phyloP scores from a whole-genome alignment of 2,329 filamentous ascomycete genomes.

The Cladosporium sp. region DNA sequence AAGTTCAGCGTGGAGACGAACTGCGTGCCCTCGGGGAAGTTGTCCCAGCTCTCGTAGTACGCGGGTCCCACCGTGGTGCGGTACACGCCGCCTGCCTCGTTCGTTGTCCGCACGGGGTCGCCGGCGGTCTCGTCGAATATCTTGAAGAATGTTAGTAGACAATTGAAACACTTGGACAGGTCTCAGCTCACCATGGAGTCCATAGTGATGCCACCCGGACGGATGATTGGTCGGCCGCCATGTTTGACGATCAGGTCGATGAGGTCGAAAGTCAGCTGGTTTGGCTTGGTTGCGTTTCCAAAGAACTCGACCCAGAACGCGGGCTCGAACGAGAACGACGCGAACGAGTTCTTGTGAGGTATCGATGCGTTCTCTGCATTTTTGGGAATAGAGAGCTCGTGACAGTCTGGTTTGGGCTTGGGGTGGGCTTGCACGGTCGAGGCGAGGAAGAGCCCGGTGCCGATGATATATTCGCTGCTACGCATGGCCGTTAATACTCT shows the following conservation, averaged over 20 bases:
- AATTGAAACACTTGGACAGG: too few species aligned
- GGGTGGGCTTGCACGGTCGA: constrained; percentile 1
- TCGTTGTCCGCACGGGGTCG: constrained; percentile 21
- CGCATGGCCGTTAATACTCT: background rate
- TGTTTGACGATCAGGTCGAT: constrained; percentile 23
- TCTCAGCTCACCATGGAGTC: constrained; percentile 19
- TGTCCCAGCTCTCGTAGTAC: constrained; percentile 28
- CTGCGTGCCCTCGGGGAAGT: constrained; percentile 24
- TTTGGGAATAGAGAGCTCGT: constrained; percentile 13
- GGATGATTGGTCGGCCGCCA: constrained; percentile 23
- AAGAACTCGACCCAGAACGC: constrained; percentile 30
- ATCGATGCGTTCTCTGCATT: constrained; percentile 21
- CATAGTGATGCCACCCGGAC: constrained; percentile 28
- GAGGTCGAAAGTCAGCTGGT: constrained; percentile 23
- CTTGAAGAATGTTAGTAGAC: background rate
- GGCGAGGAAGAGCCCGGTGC: background rate
- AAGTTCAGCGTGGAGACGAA: constrained; percentile 28
- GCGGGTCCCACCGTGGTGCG: constrained; percentile 25
- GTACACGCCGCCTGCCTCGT: constrained; percentile 23
- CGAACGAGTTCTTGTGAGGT: constrained; percentile 21
- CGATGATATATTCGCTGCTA: background rate
- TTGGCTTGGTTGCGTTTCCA: constrained; percentile 21
- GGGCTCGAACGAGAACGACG: constrained; percentile 26
- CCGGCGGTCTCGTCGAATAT: constrained; percentile 22
- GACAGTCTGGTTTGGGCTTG: background rate